These are phyloP conservation scores for Narthecium ossifragum DNA, from an alignment of 106 monocot species.

Conservation along the genomic window DNA sequence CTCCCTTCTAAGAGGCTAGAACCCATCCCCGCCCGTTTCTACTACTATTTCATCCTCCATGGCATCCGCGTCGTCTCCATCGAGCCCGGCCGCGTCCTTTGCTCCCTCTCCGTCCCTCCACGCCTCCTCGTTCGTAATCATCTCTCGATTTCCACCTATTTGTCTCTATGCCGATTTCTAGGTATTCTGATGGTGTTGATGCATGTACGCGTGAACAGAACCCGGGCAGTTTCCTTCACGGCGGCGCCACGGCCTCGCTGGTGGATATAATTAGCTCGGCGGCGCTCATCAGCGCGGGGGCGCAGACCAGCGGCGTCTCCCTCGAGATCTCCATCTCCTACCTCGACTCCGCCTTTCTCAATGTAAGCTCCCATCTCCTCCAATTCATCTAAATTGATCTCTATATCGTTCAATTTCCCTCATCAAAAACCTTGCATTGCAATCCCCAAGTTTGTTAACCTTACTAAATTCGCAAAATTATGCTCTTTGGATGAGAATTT, in stretches of 20 bases:
- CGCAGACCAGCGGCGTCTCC: conserved; percentile 41
- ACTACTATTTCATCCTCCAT: conserved; percentile 43
- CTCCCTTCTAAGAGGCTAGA: conserved; percentile 9
- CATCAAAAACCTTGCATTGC: neutral
- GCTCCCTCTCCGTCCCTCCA: conserved; percentile 64
- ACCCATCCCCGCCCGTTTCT: conserved; percentile 38
- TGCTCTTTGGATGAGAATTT: neutral
- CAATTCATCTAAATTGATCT: neutral
- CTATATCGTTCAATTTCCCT: neutral
- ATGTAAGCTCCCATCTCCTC: conserved; percentile 20
- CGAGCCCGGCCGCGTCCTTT: conserved; percentile 67
- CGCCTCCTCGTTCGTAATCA: conserved; percentile 40
- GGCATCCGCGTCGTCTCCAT: conserved; percentile 56
- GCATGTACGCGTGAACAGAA: conserved; percentile 34
- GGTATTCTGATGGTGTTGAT: neutral
- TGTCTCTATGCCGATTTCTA: neutral
- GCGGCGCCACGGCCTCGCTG: conserved; percentile 64
- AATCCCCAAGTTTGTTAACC: neutral
- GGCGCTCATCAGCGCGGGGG: conserved; percentile 32
- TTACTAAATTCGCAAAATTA: neutral
- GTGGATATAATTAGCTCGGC: conserved; percentile 65
- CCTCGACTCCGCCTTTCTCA: conserved; percentile 33
- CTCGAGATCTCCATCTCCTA: conserved; percentile 58
- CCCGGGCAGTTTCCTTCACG: conserved; percentile 43
- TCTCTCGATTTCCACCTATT: neutral